Conservation (phyloP, 2,329 filamentous ascomycete species). For the Aureobasidium musti region DNA sequence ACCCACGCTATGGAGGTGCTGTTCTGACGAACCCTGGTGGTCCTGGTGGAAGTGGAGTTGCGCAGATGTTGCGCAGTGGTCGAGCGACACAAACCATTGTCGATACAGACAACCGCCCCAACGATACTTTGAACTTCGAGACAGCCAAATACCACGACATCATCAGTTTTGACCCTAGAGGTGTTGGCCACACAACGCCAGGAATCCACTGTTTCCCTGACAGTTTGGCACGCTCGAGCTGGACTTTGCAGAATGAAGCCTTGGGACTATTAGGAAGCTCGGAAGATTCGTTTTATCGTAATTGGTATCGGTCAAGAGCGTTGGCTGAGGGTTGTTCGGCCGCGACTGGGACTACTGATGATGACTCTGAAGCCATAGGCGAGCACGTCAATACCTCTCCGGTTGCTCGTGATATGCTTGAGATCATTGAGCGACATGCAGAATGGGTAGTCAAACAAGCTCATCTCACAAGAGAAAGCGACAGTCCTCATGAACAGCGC, state of each 20-base stretch:
- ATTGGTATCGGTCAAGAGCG: conserved; percentile 46
- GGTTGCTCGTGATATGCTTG: conserved; percentile 53
- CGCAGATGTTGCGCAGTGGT: conserved; percentile 41
- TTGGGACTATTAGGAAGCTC: conserved; percentile 46
- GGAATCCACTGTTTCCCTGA: conserved; percentile 42
- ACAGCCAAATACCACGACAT: conserved; percentile 42
- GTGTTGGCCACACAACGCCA: conserved; percentile 44
- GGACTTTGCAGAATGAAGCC: conserved; percentile 40
- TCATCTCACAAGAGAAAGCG: neutral
- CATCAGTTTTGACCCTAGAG: conserved; percentile 47
- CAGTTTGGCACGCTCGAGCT: conserved; percentile 35
- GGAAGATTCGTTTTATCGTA: conserved; percentile 44
- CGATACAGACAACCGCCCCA: conserved; percentile 30
- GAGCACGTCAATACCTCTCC: conserved; percentile 50
- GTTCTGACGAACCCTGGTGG: conserved; percentile 51
- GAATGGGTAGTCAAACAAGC: conserved; percentile 32
- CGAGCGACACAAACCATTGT: conserved; percentile 44
- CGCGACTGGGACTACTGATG: conserved; percentile 13
- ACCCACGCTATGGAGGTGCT: conserved; percentile 51
- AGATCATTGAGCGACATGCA: conserved; percentile 50
- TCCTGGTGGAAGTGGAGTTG: conserved; percentile 49
- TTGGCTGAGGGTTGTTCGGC: conserved; percentile 36
- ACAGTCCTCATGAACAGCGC: no score
- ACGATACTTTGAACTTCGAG: conserved; percentile 29
- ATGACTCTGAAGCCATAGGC: conserved; percentile 37